phyloP scores from a whole-genome alignment of 352 stramenopile species.

The Phytophthora ramorum region DNA sequence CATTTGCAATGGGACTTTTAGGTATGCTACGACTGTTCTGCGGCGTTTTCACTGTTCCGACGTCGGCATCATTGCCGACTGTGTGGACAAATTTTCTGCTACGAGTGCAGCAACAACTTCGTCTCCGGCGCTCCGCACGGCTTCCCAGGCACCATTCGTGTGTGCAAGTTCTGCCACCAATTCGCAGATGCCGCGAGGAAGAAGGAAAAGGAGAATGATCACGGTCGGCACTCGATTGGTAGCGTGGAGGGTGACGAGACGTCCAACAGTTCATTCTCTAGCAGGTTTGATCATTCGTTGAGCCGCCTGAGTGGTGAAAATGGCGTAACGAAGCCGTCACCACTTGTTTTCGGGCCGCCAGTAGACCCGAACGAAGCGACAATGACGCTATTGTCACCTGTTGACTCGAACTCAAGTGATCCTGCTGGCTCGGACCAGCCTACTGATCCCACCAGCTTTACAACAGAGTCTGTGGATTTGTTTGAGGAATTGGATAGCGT shows the following conservation, averaged over 20 bases:
- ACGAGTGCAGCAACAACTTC: conserved; percentile 84
- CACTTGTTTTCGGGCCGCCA: conserved; percentile 44
- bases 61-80: conserved; percentile 88
- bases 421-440: conserved; percentile 13
- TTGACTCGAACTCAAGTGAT: conserved; percentile 42
- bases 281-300: conserved; percentile 33
- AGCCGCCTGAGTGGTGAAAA: conserved; percentile 25
- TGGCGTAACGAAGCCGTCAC: conserved; percentile 35
- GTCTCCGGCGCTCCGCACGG: conserved; percentile 67
- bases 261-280: conserved; percentile 18
- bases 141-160: conserved; percentile 62
- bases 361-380: conserved; percentile 29
- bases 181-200: conserved; percentile 57
- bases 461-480: conserved; percentile 30
- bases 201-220: conserved; percentile 24
- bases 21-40: conserved; percentile 87
- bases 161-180: conserved; percentile 79
- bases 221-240: conserved; percentile 18
- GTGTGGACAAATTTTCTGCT: conserved; percentile 88
- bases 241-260: conserved; percentile 34
- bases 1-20: conserved; percentile 21
- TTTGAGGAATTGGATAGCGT: conserved; percentile 38
- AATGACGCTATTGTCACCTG: conserved; percentile 33
- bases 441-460: conserved; percentile 11
- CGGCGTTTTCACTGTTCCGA: conserved; percentile 83